These are phyloP conservation scores for Citrullus amarus DNA, from an alignment of 306 rosid genomes.

Conservation along the genomic window DNA sequence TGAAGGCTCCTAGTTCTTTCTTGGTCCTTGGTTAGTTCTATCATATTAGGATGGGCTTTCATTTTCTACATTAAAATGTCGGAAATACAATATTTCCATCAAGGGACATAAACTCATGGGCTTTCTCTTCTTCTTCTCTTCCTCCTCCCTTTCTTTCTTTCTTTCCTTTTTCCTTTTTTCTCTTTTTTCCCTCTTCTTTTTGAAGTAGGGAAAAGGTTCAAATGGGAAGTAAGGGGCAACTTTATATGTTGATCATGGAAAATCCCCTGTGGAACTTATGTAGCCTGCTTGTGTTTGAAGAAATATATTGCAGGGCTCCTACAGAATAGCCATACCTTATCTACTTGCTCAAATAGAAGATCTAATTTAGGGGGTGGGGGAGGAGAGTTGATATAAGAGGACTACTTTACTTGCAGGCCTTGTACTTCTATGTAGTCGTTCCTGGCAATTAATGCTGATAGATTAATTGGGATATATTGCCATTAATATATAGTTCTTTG, in stretches of 20 bases:
- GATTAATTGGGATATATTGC: neutral
- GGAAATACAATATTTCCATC: neutral
- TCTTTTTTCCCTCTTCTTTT: too few species aligned
- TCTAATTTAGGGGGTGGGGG: neutral
- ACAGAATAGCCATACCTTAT: neutral
- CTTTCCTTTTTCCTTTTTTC: too few species aligned
- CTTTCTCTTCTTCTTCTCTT: too few species aligned
- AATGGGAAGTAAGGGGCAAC: neutral
- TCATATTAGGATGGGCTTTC: neutral
- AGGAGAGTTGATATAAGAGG: neutral
- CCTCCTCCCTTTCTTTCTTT: too few species aligned
- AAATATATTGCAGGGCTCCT: neutral
- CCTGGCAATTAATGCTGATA: neutral
- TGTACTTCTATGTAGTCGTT: neutral
- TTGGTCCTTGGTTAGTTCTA: neutral
- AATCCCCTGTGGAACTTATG: neutral
- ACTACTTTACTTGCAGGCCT: neutral
- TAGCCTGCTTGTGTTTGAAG: neutral
- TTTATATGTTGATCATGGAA: neutral
- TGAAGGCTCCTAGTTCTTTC: neutral
- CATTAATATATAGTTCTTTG: neutral
- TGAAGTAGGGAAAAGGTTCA: neutral
- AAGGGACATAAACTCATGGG: neutral
- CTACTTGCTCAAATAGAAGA: neutral
- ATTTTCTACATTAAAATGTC: neutral